phyloP scores from a whole-genome alignment of 805 yeast species.

The Crinitomyces ghanaensis region DNA sequence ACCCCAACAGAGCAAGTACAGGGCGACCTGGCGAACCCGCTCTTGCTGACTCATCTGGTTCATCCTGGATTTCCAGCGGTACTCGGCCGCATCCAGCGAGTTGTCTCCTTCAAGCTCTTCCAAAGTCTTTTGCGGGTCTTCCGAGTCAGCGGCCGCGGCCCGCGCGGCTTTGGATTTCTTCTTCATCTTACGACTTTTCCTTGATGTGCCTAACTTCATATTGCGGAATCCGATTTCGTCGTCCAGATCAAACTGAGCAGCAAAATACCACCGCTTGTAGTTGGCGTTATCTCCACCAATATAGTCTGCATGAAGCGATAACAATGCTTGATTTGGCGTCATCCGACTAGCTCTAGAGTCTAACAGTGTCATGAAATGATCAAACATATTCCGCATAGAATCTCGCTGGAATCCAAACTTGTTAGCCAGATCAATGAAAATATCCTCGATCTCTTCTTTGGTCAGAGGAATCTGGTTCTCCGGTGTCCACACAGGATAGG shows the following conservation, averaged over 20 bases:
- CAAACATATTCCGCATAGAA: conserved; percentile 67
- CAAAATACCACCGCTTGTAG: conserved; percentile 85
- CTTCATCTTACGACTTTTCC: conserved; percentile 32
- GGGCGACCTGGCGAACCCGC: conserved; percentile 53
- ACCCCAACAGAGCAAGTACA: conserved; percentile 60
- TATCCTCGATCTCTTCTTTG: conserved; percentile 45
- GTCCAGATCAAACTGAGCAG: conserved; percentile 71
- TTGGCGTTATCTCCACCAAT: conserved; percentile 86
- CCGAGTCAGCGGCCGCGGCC: conserved; percentile 36
- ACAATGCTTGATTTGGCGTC: conserved; percentile 57
- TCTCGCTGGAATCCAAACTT: conserved; percentile 80
- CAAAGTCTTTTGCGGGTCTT: conserved; percentile 47
- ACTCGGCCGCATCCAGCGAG: conserved; percentile 57
- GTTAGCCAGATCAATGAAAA: conserved; percentile 46
- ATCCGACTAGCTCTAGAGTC: conserved; percentile 82
- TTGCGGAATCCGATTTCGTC: conserved; percentile 48
- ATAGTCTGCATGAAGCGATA: conserved; percentile 76
- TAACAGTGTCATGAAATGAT: conserved; percentile 65
- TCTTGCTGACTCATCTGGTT: conserved; percentile 40
- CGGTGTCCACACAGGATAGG: conserved; percentile 99
- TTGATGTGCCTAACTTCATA: conserved; percentile 47
- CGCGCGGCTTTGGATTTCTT: conserved; percentile 39
- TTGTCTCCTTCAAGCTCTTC: conserved; percentile 60
- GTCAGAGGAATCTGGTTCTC: conserved; percentile 77
- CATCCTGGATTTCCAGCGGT: conserved; percentile 65